These are phyloP conservation scores for Loxodes magnus DNA, from an alignment of 73 alveolate genomes.

Conservation along the genomic window DNA sequence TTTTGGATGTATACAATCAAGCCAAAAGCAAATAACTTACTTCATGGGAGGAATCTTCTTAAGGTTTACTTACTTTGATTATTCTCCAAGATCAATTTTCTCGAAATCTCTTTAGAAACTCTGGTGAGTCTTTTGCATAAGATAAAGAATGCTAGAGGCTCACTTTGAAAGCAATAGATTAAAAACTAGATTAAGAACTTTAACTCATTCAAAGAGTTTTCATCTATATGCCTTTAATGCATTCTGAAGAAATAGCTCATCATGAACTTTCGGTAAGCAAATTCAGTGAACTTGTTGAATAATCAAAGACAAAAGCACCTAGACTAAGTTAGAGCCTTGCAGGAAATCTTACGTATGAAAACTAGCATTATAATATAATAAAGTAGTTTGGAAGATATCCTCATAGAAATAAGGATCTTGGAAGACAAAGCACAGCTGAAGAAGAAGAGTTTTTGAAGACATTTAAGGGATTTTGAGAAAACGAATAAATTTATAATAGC, in stretches of 20 bases:
- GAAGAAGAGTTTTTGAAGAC: constrained; percentile 41
- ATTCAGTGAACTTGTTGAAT: neutral
- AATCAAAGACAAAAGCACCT: constrained; percentile 1
- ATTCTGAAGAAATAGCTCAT: constrained; percentile 21
- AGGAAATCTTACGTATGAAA: constrained; percentile 11
- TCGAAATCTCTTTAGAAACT: no score
- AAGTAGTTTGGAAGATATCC: constrained; percentile 67
- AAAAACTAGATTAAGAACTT: constrained; percentile 8
- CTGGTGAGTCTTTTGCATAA: no score
- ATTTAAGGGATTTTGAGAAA: no score
- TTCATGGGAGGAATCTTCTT: no score
- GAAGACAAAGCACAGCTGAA: constrained; percentile 49
- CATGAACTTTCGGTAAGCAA: neutral
- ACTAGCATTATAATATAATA: constrained; percentile 20
- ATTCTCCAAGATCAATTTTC: no score
- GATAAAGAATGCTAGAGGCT: no score
- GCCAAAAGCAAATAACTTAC: no score
- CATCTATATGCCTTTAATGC: constrained; percentile 33
- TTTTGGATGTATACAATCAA: no score
- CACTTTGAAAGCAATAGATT: constrained; percentile 12
- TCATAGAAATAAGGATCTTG: constrained; percentile 49
- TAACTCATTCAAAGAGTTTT: constrained; percentile 13
- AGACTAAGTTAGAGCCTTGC: neutral
- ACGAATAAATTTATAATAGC: no score
- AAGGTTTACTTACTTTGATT: no score